Evolutionary conservation across 257 asterid genomes (phyloP), one percentile per base, ranked within the genome.

Genomic region (Nicotiana tomentosiformis): DNA sequence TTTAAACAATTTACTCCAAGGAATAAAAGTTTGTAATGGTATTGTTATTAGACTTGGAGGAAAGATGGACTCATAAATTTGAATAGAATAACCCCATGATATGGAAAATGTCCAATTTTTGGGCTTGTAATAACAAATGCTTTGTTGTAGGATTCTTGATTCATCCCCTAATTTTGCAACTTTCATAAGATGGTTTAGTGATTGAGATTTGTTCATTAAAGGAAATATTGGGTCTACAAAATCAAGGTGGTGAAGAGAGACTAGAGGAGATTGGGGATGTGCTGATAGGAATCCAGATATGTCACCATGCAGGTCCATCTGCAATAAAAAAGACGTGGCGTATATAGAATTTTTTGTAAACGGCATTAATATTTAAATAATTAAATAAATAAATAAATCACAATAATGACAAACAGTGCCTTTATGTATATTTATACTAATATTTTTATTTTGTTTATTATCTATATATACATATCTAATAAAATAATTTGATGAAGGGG

Each of bases 11-110:
- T 81, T 87, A 20, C 20, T 64, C 91, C 89, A 85, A 5, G 82
- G 86, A 16, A 32, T 33, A 58, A 89, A 86, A 10, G 88, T 84
- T 60, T 89, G 86, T 20, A 83, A 85, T 6, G 89, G 89, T 18
- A 81, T 80, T 74, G 82, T 74, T 57, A 89, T 89, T 5, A 86
- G 12, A 88, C 91, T 91, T 6, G 88, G 91, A 5, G 89, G 89
- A 46, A 86, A 49, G 29, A 84, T 37, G 20, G 84, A 55, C 35
- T 86, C 85, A 11, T 88, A 89, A 30, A 91, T 72, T 46, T 85
- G 91, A 77, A 88, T 77, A 0, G 94, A 86, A 66, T 91, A 91
- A 43, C 92, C 93, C 93, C 93, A 90, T 14, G 93, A 83, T 0
- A 87, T 84, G 0, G 92, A 87, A 70, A 91, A 16, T 15, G 90